Evolutionary conservation across 345 rosid genomes (phyloP).

Genomic region (Gossypium longicalyx): DNA sequence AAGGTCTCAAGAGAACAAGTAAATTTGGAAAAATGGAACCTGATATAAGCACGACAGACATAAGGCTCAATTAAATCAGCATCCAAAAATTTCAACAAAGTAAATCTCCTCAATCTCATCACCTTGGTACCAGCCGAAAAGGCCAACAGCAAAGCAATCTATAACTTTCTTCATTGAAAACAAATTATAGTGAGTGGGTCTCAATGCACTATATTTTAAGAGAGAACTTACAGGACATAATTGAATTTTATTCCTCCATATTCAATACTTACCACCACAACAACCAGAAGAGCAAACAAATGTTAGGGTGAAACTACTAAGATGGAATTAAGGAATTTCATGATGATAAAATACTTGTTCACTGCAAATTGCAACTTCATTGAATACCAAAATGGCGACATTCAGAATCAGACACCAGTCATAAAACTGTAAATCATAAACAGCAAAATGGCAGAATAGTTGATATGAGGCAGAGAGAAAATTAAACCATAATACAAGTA

Average conservation of each 20-base stretch:
- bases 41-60: not conserved
- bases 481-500: not conserved
- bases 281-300: not conserved
- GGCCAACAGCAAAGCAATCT: not conserved
- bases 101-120: not conserved
- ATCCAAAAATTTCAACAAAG: not conserved
- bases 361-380: conserved; percentile 3
- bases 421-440: not conserved
- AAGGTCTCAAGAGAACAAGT: not conserved
- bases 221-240: not conserved
- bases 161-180: not conserved
- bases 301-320: not conserved
- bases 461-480: not conserved
- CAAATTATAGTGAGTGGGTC: not conserved
- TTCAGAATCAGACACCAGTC: not conserved
- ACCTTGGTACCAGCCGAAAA: not conserved
- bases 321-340: not conserved
- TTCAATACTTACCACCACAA: not conserved
- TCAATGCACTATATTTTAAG: not conserved
- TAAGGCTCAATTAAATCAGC: not conserved
- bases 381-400: not conserved
- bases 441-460: not conserved
- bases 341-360: not conserved
- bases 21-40: not conserved
- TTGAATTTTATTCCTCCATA: not conserved